Evolutionary conservation across 768 basidiomycete species (phyloP).

Genomic region (Termitomyces sp.): DNA sequence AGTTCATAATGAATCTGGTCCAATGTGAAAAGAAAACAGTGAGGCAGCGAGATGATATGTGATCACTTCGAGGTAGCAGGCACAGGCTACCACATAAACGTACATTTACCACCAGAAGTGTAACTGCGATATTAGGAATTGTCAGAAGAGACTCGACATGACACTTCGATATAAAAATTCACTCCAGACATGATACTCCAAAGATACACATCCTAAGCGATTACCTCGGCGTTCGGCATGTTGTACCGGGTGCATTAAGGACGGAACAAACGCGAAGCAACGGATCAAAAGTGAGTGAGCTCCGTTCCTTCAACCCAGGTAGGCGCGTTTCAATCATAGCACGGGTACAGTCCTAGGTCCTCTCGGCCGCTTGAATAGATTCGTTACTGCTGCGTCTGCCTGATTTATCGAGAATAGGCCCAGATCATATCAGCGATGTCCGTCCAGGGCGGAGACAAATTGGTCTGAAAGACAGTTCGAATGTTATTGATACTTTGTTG

Average conservation of each 20-base stretch:
- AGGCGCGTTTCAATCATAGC: not conserved
- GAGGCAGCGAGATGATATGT: not conserved
- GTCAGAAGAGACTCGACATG: not conserved
- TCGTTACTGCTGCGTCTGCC: too few relatives aligned
- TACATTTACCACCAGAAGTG: too few relatives aligned
- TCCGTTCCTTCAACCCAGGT: not conserved
- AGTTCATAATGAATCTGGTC: too few relatives aligned
- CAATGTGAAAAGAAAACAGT: not conserved
- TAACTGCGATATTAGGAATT: not conserved
- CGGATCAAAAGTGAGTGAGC: not conserved
- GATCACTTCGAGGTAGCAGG: not conserved
- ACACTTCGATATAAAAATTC: not conserved
- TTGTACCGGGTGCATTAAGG: not conserved
- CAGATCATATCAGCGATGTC: not conserved
- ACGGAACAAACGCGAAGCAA: not conserved
- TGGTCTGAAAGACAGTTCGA: too few relatives aligned
- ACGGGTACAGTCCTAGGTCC: not conserved
- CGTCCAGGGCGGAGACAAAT: not conserved
- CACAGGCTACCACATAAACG: not conserved
- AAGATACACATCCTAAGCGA: not conserved
- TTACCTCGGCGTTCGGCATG: too few relatives aligned
- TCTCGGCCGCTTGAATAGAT: not conserved
- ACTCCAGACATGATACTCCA: not conserved
- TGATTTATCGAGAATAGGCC: not conserved
- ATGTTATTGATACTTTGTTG: not conserved